Evolutionary conservation across 192 early-diverging fungal species (phyloP).

Genomic region (Umbelopsis ramanniana): DNA sequence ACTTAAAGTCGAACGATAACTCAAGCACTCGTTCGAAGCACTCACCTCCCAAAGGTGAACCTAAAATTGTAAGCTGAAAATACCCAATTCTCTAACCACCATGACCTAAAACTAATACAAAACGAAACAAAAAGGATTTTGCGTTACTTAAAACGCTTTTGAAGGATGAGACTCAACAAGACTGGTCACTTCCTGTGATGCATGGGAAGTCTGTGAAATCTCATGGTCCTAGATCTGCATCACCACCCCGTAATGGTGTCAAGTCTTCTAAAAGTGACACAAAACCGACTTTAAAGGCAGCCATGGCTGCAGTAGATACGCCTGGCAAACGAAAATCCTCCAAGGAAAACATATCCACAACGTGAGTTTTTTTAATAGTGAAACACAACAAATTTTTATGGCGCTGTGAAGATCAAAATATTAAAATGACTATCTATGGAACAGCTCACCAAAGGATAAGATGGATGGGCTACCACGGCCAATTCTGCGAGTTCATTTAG

Average conservation of each 20-base stretch:
- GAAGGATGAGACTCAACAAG: background rate
- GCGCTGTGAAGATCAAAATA: background rate
- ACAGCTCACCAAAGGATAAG: background rate
- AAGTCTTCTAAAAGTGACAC: background rate
- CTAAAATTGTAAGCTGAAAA: background rate
- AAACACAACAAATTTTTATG: background rate
- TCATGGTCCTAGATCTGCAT: background rate
- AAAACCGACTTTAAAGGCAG: background rate
- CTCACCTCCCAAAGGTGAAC: conserved; percentile 14
- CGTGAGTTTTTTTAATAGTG: background rate
- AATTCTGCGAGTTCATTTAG: background rate
- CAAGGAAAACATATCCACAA: conserved; percentile 1
- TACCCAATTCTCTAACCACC: too few species aligned
- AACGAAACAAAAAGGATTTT: background rate
- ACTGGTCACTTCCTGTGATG: background rate
- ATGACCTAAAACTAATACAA: too few species aligned
- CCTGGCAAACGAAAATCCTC: conserved; percentile 1
- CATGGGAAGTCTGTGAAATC: background rate
- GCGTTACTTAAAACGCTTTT: background rate
- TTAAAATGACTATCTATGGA: background rate
- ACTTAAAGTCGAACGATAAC: background rate
- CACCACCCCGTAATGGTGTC: conserved; percentile 7
- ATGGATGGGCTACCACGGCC: background rate
- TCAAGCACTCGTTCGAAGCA: background rate
- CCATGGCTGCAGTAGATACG: background rate